These are phyloP conservation scores for Quercus parvula DNA, from an alignment of 306 rosid species.

Conservation along the genomic window DNA sequence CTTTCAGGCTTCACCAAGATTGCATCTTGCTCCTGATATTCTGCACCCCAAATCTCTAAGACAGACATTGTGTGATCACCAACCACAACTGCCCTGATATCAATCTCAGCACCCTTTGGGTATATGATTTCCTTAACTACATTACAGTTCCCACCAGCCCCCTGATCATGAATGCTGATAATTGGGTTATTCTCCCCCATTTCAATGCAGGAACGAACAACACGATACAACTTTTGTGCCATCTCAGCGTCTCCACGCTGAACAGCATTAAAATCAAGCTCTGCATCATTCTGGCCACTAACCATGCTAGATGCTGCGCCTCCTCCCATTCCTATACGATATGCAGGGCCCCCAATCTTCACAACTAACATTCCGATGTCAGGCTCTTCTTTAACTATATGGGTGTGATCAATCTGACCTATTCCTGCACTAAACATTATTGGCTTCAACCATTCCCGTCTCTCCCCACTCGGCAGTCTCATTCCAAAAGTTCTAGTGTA, in stretches of 20 bases:
- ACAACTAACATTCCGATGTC: slow-evolving; percentile 86
- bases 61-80: slow-evolving; percentile 93
- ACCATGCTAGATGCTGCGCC: slow-evolving; percentile 99
- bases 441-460: slow-evolving; percentile 97
- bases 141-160: slow-evolving; percentile 94
- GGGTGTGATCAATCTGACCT: slow-evolving; percentile 82
- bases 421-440: slow-evolving; percentile 94
- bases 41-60: slow-evolving; percentile 96
- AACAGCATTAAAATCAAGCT: slow-evolving; percentile 93
- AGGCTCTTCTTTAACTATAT: slow-evolving; percentile 81
- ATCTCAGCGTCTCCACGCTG: slow-evolving; percentile 99
- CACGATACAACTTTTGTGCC: slow-evolving; percentile 89
- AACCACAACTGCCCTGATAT: slow-evolving; percentile 66
- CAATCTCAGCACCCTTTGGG: slow-evolving; percentile 79
- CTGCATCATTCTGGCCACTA: slow-evolving; percentile 92
- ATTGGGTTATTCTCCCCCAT: slow-evolving; percentile 89
- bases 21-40: slow-evolving; percentile 93
- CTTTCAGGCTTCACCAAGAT: slow-evolving; percentile 85
- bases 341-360: slow-evolving; percentile 96
- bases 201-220: slow-evolving; percentile 91
- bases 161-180: slow-evolving; percentile 89
- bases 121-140: slow-evolving; percentile 89
- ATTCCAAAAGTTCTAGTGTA: slow-evolving; percentile 91
- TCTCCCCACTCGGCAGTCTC: slow-evolving; percentile 90
- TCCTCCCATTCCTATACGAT: slow-evolving; percentile 96